These are phyloP conservation scores for Pseudohalonectria lignicola DNA, from an alignment of 2,329 filamentous ascomycete genomes.

Conservation along the genomic window DNA sequence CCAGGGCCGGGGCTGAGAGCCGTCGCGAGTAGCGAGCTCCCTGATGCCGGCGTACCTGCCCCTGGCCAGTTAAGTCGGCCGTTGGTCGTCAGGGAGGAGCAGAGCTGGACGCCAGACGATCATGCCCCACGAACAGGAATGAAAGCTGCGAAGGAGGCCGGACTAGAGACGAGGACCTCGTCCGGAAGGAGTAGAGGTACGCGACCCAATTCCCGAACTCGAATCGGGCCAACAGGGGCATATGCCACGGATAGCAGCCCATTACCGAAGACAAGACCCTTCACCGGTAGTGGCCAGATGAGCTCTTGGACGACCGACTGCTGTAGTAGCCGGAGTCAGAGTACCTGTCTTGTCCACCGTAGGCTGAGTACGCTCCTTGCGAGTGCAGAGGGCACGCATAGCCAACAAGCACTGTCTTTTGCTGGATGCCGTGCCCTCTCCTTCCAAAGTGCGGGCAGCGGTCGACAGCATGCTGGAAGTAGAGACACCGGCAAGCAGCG, in stretches of 20 bases:
- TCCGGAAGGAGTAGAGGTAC: constrained; percentile 36
- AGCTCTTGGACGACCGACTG: constrained; percentile 31
- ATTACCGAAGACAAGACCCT: constrained; percentile 39
- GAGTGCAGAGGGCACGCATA: constrained; percentile 60
- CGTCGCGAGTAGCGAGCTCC: neutral
- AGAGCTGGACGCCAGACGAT: constrained; percentile 27
- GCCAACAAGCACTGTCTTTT: constrained; percentile 71
- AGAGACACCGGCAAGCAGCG: constrained; percentile 76
- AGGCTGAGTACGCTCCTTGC: constrained; percentile 23
- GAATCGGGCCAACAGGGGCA: constrained; percentile 29
- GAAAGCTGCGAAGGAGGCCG: constrained; percentile 36
- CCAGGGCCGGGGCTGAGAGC: neutral
- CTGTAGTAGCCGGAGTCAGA: constrained; percentile 46
- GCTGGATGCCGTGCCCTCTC: constrained; percentile 59
- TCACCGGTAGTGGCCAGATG: constrained; percentile 33
- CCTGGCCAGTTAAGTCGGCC: no score
- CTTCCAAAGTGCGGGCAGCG: constrained; percentile 68
- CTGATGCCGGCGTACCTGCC: no score
- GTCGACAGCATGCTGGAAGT: constrained; percentile 80
- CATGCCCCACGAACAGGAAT: constrained; percentile 33
- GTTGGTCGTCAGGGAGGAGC: constrained; percentile 15
- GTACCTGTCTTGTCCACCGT: constrained; percentile 23
- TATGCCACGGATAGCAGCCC: constrained; percentile 29
- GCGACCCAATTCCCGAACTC: constrained; percentile 32
- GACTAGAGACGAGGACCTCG: constrained; percentile 18